phyloP scores from a whole-genome alignment of 2,329 filamentous ascomycete genomes.

The Botrytis aclada region DNA sequence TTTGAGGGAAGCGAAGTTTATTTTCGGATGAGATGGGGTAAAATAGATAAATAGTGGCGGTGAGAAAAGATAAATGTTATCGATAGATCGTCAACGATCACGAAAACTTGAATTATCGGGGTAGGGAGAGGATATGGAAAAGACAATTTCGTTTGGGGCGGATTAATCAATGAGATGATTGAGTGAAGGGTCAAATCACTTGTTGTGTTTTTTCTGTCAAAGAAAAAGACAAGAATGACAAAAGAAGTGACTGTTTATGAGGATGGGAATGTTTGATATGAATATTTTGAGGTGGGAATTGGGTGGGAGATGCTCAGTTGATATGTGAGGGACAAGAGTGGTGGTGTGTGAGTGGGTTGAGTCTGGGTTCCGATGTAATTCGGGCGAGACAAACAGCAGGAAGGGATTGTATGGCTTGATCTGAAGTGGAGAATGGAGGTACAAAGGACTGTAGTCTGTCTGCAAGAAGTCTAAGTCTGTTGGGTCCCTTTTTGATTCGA shows the following conservation, averaged over 20 bases:
- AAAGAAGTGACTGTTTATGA: constrained; percentile 16
- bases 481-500: constrained; percentile 15
- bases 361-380: constrained; percentile 16
- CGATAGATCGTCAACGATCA: constrained; percentile 24
- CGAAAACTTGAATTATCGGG: constrained; percentile 23
- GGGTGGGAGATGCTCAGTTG: constrained; percentile 17
- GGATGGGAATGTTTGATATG: constrained; percentile 13
- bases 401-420: constrained; percentile 15
- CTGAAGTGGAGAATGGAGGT: constrained; percentile 18
- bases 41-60: constrained; percentile 25
- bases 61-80: constrained; percentile 21
- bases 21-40: constrained; percentile 18
- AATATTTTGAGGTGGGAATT: neutral
- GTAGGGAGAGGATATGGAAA: constrained; percentile 29
- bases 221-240: constrained; percentile 10
- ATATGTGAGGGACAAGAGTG: constrained; percentile 22
- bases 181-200: constrained; percentile 8
- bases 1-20: constrained; percentile 31
- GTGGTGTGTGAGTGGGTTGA: constrained; percentile 14
- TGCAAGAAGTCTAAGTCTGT: constrained; percentile 17
- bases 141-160: constrained; percentile 15
- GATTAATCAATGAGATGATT: constrained; percentile 20
- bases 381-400: constrained; percentile 19
- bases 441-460: constrained; percentile 16
- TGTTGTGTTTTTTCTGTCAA: constrained; percentile 16